These are phyloP conservation scores for Detonula confervacea DNA, from an alignment of 352 stramenopile species.

Conservation along the genomic window DNA sequence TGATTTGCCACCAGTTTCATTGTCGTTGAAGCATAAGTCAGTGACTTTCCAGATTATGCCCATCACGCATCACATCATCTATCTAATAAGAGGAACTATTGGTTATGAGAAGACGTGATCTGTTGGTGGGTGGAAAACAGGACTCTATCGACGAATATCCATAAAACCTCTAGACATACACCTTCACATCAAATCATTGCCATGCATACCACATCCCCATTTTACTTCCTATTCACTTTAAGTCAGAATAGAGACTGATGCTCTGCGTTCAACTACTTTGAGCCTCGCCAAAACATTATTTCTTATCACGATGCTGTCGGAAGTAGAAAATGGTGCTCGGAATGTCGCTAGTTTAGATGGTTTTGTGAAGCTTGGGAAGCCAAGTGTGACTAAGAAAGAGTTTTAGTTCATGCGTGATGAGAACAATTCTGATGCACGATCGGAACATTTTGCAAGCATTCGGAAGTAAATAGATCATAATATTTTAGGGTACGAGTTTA, in stretches of 20 bases:
- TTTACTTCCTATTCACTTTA: not conserved
- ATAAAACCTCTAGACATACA: too few species aligned
- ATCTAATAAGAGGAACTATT: not conserved
- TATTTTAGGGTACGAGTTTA: too few species aligned
- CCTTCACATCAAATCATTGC: not conserved
- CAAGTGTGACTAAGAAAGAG: too few species aligned
- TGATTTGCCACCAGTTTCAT: not conserved
- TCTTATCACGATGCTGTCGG: too few species aligned
- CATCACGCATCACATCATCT: not conserved
- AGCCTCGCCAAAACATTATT: not conserved
- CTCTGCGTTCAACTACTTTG: not conserved
- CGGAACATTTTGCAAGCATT: too few species aligned
- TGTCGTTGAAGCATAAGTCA: not conserved
- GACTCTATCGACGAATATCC: not conserved
- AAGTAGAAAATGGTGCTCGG: too few species aligned
- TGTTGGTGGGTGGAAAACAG: not conserved
- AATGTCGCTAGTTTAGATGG: too few species aligned
- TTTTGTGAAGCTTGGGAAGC: not conserved
- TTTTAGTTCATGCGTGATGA: too few species aligned
- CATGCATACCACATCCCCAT: not conserved
- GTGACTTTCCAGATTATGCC: not conserved
- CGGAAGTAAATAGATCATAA: too few species aligned
- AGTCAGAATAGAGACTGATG: not conserved
- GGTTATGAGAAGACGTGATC: not conserved
- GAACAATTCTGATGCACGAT: too few species aligned